Evolutionary conservation across 768 basidiomycete species (phyloP).

Genomic region (Hortiboletus campestris): DNA sequence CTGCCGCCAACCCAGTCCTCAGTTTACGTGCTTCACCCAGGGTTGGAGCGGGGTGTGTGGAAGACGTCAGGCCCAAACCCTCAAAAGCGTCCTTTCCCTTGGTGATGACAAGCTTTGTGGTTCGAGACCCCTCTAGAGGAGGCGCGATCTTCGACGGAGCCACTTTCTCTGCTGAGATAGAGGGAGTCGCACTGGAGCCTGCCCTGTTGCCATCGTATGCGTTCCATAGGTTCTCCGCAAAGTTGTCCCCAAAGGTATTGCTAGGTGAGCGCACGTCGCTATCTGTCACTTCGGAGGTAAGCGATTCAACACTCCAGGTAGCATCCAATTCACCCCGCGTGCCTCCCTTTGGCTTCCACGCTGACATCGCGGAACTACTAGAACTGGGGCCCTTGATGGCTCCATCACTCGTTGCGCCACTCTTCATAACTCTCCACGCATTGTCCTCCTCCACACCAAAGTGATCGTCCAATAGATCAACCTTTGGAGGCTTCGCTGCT

Average conservation of each 20-base stretch:
- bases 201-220: slow-evolving; percentile 40
- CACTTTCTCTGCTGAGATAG: slow-evolving; percentile 13
- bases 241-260: slow-evolving; percentile 63
- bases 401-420: slow-evolving; percentile 12
- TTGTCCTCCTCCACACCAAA: slow-evolving; percentile 44
- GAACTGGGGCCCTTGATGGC: slow-evolving; percentile 25
- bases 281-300: slow-evolving; percentile 22
- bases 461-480: slow-evolving; percentile 37
- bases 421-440: slow-evolving; percentile 45
- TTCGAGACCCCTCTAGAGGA: slow-evolving; percentile 30
- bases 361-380: slow-evolving; percentile 19
- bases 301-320: slow-evolving; percentile 41
- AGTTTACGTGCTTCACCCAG: slow-evolving; percentile 73
- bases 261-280: slow-evolving; percentile 23
- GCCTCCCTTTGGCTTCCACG: slow-evolving; percentile 31
- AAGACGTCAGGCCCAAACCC: slow-evolving; percentile 55
- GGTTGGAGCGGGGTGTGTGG: slow-evolving; percentile 56
- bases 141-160: slow-evolving; percentile 25
- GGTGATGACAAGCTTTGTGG: slow-evolving; percentile 29
- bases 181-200: slow-evolving; percentile 3
- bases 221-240: slow-evolving; percentile 54
- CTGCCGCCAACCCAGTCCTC: slow-evolving; percentile 63
- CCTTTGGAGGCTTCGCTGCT: slow-evolving; percentile 14
- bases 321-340: slow-evolving; percentile 29
- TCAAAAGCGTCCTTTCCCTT: slow-evolving; percentile 75